Conservation (phyloP, 441 rosid species). For the Macaranga tanarius region DNA sequence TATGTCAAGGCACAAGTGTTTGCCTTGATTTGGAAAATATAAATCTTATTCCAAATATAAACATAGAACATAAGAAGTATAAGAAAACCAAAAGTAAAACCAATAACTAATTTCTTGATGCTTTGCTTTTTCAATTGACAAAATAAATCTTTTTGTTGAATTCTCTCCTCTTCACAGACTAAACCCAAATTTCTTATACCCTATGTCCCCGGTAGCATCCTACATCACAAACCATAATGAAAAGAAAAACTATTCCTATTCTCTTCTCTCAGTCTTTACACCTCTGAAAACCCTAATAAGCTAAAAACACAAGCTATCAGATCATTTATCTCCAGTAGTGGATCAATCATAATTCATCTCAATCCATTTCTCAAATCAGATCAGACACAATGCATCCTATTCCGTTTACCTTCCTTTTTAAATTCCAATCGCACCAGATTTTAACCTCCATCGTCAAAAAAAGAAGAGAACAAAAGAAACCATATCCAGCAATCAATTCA, state of each 20-base stretch:
- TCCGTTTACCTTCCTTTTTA: background rate
- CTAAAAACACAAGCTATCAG: background rate
- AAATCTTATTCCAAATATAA: background rate
- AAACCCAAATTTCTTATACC: conserved; percentile 3
- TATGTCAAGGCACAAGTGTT: background rate
- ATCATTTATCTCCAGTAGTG: background rate
- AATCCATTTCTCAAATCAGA: background rate
- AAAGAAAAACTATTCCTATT: background rate
- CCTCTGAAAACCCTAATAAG: background rate
- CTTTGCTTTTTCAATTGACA: conserved; percentile 5
- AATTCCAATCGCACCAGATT: background rate
- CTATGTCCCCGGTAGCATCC: background rate
- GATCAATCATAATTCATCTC: background rate
- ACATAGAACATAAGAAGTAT: no score
- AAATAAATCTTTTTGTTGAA: background rate
- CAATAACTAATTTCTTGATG: conserved; percentile 3
- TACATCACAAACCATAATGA: background rate
- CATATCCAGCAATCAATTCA: conserved; percentile 4
- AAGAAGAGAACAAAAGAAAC: background rate
- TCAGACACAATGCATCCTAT: background rate
- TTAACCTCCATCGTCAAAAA: background rate
- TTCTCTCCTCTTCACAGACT: background rate
- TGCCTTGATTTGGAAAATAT: background rate
- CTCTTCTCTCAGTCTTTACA: conserved; percentile 8
- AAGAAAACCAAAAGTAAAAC: background rate